phyloP scores from a whole-genome alignment of 2,329 filamentous ascomycete species.

The Xylariaceae sp. region DNA sequence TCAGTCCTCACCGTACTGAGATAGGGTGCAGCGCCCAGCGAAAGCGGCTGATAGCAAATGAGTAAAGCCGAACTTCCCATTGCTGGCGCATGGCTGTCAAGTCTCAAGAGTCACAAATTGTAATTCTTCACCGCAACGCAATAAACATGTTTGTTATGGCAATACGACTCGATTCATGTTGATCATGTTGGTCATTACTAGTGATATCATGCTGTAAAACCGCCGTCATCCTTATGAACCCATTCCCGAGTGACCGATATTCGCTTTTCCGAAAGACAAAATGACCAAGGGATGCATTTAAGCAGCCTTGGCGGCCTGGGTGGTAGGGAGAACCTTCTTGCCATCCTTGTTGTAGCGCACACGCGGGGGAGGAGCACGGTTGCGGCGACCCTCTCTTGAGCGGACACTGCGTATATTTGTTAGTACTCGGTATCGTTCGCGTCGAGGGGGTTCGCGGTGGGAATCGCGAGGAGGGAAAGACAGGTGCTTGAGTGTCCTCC shows the following conservation, averaged over 20 bases:
- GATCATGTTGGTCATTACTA: constrained; percentile 31
- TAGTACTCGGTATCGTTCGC: constrained; percentile 34
- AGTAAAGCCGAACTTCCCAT: not conserved
- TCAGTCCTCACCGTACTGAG: too few species aligned
- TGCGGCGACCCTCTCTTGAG: constrained; percentile 93
- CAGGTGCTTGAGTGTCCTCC: constrained; percentile 43
- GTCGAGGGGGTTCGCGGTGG: constrained; percentile 25
- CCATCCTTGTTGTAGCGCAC: constrained; percentile 99
- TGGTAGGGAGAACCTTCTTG: constrained; percentile 97
- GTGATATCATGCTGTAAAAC: constrained; percentile 33
- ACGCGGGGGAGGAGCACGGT: constrained; percentile 95
- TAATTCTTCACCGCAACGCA: not conserved
- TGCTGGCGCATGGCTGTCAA: not conserved
- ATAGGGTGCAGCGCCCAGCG: too few species aligned
- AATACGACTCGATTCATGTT: constrained; percentile 33
- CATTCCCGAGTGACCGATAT: constrained; percentile 31
- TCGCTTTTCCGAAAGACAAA: constrained; percentile 27
- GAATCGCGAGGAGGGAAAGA: constrained; percentile 26
- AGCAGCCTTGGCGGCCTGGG: constrained; percentile 66
- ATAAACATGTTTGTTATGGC: constrained; percentile 11
- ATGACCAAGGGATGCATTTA: constrained; percentile 31
- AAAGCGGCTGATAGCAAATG: too few species aligned
- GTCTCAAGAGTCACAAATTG: not conserved
- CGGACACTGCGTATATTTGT: constrained; percentile 70
- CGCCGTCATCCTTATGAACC: constrained; percentile 30